Conservation (phyloP, 192 early-diverging fungal genomes). For the Backusella tuberculispora region DNA sequence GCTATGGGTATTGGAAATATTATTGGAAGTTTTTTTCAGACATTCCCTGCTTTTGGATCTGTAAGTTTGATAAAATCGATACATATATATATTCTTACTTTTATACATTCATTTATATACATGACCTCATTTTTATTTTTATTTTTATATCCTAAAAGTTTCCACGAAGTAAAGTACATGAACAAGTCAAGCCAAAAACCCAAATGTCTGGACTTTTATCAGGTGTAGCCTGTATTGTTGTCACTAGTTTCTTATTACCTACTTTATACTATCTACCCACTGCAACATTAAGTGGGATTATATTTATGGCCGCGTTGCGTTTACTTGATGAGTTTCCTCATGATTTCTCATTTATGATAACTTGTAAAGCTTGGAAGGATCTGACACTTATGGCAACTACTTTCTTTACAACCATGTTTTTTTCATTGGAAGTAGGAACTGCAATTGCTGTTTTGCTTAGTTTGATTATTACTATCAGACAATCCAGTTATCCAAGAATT, state of each 20-base stretch:
- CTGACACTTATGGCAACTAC: slow-evolving; percentile 79
- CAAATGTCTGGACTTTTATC: slow-evolving; percentile 87
- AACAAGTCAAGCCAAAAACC: slow-evolving; percentile 80
- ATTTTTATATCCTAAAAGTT: slow-evolving; percentile 37
- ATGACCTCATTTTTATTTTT: neutral
- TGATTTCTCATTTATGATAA: slow-evolving; percentile 77
- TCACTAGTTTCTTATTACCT: slow-evolving; percentile 78
- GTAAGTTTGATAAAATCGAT: slow-evolving; percentile 30
- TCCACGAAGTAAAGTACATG: slow-evolving; percentile 87
- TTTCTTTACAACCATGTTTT: slow-evolving; percentile 81
- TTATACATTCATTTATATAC: neutral
- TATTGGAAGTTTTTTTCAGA: slow-evolving; percentile 73
- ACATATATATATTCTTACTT: neutral
- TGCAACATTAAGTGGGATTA: slow-evolving; percentile 78
- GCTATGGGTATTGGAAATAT: slow-evolving; percentile 88
- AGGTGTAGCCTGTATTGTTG: slow-evolving; percentile 67
- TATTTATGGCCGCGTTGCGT: slow-evolving; percentile 74
- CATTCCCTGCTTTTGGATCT: slow-evolving; percentile 85
- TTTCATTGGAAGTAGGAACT: slow-evolving; percentile 90
- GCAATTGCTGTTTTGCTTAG: slow-evolving; percentile 84
- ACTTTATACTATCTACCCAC: slow-evolving; percentile 84
- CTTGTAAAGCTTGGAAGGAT: slow-evolving; percentile 78
- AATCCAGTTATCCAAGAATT: slow-evolving; percentile 80
- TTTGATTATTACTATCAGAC: slow-evolving; percentile 87
- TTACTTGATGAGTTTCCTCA: slow-evolving; percentile 71